phyloP scores from a whole-genome alignment of 495 filamentous ascomycete species.

The Cercophora samala region DNA sequence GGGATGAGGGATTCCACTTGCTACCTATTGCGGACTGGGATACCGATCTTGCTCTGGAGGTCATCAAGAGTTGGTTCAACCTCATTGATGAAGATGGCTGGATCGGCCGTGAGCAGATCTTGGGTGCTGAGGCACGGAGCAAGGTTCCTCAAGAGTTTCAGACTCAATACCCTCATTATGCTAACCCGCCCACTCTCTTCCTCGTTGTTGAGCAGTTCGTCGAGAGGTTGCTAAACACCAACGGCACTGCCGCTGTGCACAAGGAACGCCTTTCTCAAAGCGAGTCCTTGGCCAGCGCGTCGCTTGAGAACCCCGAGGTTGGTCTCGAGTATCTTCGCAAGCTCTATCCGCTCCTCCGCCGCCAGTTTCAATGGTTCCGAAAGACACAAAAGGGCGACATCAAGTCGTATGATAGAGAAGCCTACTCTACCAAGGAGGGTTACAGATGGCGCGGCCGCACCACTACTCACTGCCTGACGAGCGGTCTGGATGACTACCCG shows the following conservation, averaged over 20 bases:
- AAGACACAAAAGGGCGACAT: conserved; percentile 88
- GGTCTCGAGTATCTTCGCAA: conserved; percentile 70
- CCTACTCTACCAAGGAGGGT: conserved; percentile 79
- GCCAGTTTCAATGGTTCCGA: conserved; percentile 92
- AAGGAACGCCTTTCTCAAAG: conserved; percentile 37
- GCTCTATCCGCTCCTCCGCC: conserved; percentile 88
- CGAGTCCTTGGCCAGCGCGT: conserved; percentile 50
- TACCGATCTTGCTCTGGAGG: conserved; percentile 83
- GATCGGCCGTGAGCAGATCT: conserved; percentile 96
- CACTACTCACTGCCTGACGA: conserved; percentile 80
- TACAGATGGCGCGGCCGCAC: conserved; percentile 97
- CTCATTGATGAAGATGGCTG: conserved; percentile 96
- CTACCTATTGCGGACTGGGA: conserved; percentile 93
- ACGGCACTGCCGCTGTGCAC: conserved; percentile 35
- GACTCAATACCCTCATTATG: conserved; percentile 94
- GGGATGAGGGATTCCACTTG: conserved; percentile 97
- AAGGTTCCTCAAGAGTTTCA: conserved; percentile 97
- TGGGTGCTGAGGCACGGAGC: conserved; percentile 88
- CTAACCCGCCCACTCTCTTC: conserved; percentile 96
- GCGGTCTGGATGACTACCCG: conserved; percentile 93
- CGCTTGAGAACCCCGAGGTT: conserved; percentile 62
- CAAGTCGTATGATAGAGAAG: conserved; percentile 83
- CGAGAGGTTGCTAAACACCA: conserved; percentile 58
- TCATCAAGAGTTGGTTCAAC: conserved; percentile 93
- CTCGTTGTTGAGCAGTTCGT: conserved; percentile 80